Percentiles rank a stretch among this genome's conserved stretches.
These are phyloP conservation scores for Tausonia pullulans DNA, from an alignment of 1,284 basidiomycete genomes.

Conservation along the genomic window DNA sequence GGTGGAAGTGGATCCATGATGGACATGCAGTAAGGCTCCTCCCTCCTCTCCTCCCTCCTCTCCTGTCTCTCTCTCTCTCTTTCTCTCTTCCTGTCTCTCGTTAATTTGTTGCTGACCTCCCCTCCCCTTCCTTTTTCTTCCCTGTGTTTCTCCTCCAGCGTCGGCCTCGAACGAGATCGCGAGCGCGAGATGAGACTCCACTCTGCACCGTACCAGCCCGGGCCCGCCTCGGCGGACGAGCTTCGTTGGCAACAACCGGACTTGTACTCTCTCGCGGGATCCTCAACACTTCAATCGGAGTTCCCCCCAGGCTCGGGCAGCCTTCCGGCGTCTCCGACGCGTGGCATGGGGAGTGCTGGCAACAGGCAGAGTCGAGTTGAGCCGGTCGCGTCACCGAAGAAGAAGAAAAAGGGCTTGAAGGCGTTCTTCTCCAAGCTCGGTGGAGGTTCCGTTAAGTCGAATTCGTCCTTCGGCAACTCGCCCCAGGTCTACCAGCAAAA, in stretches of 20 bases:
- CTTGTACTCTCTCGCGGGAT: not conserved
- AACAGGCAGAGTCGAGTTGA: too few species aligned
- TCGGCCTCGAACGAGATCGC: conserved; percentile 12
- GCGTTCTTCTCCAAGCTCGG: conserved; percentile 24
- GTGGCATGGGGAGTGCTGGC: not conserved
- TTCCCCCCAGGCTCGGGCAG: not conserved
- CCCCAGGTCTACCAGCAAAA: conserved; percentile 5
- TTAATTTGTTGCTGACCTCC: not conserved
- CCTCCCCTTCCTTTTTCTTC: not conserved
- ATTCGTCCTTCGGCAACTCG: conserved; percentile 12
- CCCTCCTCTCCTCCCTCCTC: too few species aligned
- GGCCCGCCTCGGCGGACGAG: conserved; percentile 9
- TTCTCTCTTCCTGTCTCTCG: not conserved
- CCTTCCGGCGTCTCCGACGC: not conserved
- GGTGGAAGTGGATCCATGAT: conserved; percentile 15
- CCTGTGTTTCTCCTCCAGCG: not conserved
- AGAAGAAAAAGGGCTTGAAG: conserved; percentile 25
- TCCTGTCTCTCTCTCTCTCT: not conserved
- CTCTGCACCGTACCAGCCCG: conserved; percentile 3
- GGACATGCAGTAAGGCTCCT: conserved; percentile 17
- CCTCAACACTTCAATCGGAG: not conserved
- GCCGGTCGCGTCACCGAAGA: not conserved
- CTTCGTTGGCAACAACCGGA: not conserved
- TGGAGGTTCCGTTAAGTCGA: conserved; percentile 13
- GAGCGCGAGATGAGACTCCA: not conserved